Base-by-base conservation (phyloP, 176 grass and related monocot species). In the Lolium perenne region DNA sequence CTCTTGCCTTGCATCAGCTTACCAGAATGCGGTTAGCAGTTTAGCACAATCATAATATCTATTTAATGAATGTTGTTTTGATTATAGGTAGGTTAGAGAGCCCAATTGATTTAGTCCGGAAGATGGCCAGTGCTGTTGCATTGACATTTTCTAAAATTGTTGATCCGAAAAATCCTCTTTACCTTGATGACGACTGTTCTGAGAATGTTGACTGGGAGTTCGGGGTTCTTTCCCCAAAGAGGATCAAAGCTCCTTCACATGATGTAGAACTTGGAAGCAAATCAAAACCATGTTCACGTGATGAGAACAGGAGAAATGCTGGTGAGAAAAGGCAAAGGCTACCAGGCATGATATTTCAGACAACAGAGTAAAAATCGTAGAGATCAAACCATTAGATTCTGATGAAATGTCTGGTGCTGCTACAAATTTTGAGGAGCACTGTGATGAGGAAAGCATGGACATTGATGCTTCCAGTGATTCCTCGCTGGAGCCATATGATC, bases 91-190 rank as follows among this genome's bases (percentile, higher is more conserved):
- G 96, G 70, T 80, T 98, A 83, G 96, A 98, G 92, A 98, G 93
- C 79, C 96, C 96, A 68, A 86, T 92, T 77, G 92, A 93, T 90
- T 88, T 92, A 83, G 80, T 98, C 71, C 86, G 96, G 60, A 98
- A 91, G 85, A 98, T 95, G 96, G 96, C 96, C 60, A 88, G 84
- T 55, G 85, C 96, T 84, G 63, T 95, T 94, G 92, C 93, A 84
- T 87, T 95, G 79, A 88, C 89, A 87, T 98, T 98, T 87, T 98
- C 96, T 64, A 94, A 91, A 94, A 54, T 92, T 23, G 93, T 98
- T 83, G 96, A 98, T 88, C 93, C 96, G 22, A 89, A 95, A 79
- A 98, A 95, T 70, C 93, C 93, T 88, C 86, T 98, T 51, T 95
- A 91, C 77, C 91, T 98, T 66, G 92, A 98, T 92, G 96, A 93